Percentiles rank a stretch among this genome's conserved stretches.
Evolutionary conservation across 2,329 filamentous ascomycete genomes (phyloP).

Genomic region (Cylindrodendrum hubeiense): DNA sequence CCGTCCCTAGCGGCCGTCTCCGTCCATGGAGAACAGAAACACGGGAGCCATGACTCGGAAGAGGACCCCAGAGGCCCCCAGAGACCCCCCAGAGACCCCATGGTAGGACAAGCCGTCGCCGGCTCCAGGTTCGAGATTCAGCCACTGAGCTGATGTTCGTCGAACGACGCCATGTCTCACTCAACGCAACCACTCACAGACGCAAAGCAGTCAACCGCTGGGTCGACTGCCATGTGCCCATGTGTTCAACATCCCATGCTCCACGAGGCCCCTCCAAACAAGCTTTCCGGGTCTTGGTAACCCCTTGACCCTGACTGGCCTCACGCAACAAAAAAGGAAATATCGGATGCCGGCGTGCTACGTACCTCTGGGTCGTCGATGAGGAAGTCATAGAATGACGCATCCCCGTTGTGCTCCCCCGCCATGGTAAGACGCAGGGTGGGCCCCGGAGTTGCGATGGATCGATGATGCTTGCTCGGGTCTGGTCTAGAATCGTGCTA

Average conservation of each 20-base stretch:
- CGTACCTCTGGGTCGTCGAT: constrained; percentile 46
- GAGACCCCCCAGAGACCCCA: no score
- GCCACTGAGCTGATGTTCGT: constrained; percentile 43
- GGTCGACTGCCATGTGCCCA: constrained; percentile 23
- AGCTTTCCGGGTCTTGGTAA: constrained; percentile 11
- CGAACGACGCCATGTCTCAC: constrained; percentile 37
- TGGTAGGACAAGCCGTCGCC: not conserved
- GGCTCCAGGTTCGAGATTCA: constrained; percentile 36
- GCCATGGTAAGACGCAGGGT: constrained; percentile 34
- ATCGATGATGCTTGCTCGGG: constrained; percentile 17
- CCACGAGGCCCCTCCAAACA: constrained; percentile 11
- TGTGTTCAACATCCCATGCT: constrained; percentile 17
- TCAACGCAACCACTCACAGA: constrained; percentile 13
- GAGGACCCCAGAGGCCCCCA: not conserved
- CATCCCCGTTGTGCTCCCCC: constrained; percentile 38
- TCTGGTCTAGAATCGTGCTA: not conserved
- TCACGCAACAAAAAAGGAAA: constrained; percentile 26
- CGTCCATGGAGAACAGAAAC: constrained; percentile 5
- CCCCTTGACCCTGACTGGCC: not conserved
- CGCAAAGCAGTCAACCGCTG: constrained; percentile 18
- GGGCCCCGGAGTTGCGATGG: not conserved
- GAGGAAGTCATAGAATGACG: constrained; percentile 47
- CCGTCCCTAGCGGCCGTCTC: not conserved
- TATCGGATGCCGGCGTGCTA: constrained; percentile 16
- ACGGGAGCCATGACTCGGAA: constrained; percentile 21